Conservation (phyloP, 2,329 filamentous ascomycete species). For the Cercospora sp. region DNA sequence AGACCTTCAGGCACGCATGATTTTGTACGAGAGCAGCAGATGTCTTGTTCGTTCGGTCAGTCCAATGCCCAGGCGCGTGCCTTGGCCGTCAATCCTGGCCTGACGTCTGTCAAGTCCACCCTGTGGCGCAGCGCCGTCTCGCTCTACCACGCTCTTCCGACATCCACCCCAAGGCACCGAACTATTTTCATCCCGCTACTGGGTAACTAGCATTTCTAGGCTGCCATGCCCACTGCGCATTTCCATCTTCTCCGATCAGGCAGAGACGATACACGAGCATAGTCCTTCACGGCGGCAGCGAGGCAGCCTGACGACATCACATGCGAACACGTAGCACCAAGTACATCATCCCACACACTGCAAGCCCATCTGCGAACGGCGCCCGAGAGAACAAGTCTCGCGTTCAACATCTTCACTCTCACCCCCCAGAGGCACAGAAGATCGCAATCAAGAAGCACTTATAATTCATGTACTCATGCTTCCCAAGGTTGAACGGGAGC, state of each 20-base stretch:
- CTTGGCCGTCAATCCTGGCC: slow-evolving; percentile 2
- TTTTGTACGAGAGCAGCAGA: background rate
- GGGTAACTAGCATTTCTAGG: background rate
- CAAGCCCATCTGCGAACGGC: background rate
- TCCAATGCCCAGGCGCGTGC: background rate
- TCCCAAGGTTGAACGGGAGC: background rate
- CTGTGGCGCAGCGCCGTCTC: background rate
- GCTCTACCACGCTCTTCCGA: background rate
- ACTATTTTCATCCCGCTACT: background rate
- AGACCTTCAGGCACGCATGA: background rate
- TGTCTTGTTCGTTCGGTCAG: background rate
- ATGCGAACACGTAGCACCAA: slow-evolving; percentile 7
- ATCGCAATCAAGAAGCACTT: background rate
- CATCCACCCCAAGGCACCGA: background rate
- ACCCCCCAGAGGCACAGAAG: background rate
- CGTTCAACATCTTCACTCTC: background rate
- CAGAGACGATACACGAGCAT: background rate
- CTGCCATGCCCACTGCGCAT: background rate
- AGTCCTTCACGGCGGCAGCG: background rate
- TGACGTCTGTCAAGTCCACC: background rate
- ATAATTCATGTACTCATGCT: background rate
- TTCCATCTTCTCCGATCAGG: background rate
- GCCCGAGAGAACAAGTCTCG: background rate
- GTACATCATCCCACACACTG: background rate
- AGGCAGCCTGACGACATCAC: slow-evolving; percentile 5